Conservation (phyloP, 73 alveolate species). For the Uronychia setigera region DNA sequence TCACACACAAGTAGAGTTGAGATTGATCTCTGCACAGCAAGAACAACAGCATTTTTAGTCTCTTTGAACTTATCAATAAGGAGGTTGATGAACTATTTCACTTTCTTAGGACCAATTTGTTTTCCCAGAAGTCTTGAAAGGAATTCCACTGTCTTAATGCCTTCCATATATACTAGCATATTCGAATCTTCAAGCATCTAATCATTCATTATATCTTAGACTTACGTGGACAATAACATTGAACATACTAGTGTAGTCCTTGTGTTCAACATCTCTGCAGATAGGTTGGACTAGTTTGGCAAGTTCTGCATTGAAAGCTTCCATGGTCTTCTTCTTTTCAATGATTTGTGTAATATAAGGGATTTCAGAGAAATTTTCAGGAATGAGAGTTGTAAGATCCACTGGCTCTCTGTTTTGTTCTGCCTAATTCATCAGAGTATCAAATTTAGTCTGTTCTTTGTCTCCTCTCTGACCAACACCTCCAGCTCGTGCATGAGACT, state of each 20-base stretch:
- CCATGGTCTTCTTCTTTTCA: slow-evolving; percentile 49
- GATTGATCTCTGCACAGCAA: slow-evolving; percentile 37
- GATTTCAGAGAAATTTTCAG: slow-evolving; percentile 50
- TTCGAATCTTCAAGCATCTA: slow-evolving; percentile 69
- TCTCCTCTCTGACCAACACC: too few species aligned
- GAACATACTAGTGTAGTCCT: slow-evolving; percentile 44
- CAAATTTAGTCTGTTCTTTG: too few species aligned
- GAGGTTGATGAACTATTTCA: slow-evolving; percentile 33
- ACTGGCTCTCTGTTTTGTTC: slow-evolving; percentile 10
- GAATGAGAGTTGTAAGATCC: slow-evolving; percentile 27
- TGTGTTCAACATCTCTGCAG: slow-evolving; percentile 20
- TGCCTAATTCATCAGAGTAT: neutral
- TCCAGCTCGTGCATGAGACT: too few species aligned
- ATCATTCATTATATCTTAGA: too few species aligned
- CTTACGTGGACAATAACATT: slow-evolving; percentile 46
- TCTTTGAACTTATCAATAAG: slow-evolving; percentile 59
- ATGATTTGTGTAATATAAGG: slow-evolving; percentile 52
- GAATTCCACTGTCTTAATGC: slow-evolving; percentile 50
- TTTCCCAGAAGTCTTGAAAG: slow-evolving; percentile 18
- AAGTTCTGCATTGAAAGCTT: slow-evolving; percentile 36
- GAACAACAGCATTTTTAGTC: slow-evolving; percentile 49
- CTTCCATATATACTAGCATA: slow-evolving; percentile 50
- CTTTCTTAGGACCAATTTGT: slow-evolving; percentile 19
- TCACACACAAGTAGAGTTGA: slow-evolving; percentile 8
- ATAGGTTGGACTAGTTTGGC: slow-evolving; percentile 10